Base-by-base conservation (phyloP, 73 alveolate genomes). In the Paramecium bursaria region DNA sequence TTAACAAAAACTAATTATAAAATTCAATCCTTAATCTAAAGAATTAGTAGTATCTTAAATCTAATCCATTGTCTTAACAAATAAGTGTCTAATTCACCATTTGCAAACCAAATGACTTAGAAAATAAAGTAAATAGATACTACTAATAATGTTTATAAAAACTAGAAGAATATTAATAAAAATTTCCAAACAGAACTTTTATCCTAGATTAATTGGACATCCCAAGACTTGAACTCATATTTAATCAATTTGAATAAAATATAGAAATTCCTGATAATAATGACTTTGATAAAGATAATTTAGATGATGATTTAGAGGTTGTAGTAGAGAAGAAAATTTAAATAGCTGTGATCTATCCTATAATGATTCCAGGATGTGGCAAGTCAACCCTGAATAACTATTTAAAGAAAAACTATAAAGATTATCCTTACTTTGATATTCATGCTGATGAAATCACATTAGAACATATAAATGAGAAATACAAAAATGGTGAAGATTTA, bases 121-220 rank as follows among this genome's bases (percentile, higher is more conserved):
- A 67, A 19, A 1, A 21, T n/a, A 67, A 46, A 39, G 5, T 39
- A 3, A 47, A 33, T 15, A 67, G 46, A 39, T 67, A 46, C 46
- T 35, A 10, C 9, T 39, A 39, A 67, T 39, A 67, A 67, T 53
- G 29, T 10, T 19, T 17, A 42, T 1, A 25, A 9, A 39, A 33
- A 10, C 22, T 35, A 2, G 21, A 31, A 39, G 53, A 67, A 4
- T 35, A 26, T 67, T 42, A 67, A 39, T 25, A 33, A 47, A 19
- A 31, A 5, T 39, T 67, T 39, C 82, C 82, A n/a, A 42, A 67
- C 21, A 67, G 60, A 42, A 67, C 60, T 17, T 39, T 67, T 67
- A 13, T 39, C 4, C 27, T 67, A 17, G 48, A 67, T 35, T 33
- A 31, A 67, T 26, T 67, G 17, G 82, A 67, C 22, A 6, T 21